These are phyloP conservation scores for Stylosanthes scabra DNA, from an alignment of 331 rosid genomes.

Conservation along the genomic window DNA sequence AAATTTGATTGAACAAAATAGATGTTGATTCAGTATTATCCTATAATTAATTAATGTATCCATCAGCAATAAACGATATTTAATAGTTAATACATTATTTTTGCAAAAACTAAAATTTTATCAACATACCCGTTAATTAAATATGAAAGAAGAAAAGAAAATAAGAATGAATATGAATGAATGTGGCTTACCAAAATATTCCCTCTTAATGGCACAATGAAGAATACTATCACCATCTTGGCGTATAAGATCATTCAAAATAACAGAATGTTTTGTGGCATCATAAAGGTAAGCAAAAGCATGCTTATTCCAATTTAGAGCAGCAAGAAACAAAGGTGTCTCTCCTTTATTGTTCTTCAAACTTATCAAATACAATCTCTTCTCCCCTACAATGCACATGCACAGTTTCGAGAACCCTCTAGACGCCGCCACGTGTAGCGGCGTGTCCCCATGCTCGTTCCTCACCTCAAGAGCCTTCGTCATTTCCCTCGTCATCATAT, in stretches of 20 bases:
- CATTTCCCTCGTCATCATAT: neutral
- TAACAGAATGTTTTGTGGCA: neutral
- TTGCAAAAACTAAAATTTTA: too few relatives aligned
- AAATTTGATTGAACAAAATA: too few relatives aligned
- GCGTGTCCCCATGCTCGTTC: constrained; percentile 48
- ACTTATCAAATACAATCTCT: constrained; percentile 25
- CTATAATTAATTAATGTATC: too few relatives aligned
- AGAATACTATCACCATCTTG: constrained; percentile 44
- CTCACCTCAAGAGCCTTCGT: neutral
- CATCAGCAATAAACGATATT: too few relatives aligned
- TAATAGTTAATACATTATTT: too few relatives aligned
- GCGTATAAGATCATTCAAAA: constrained; percentile 20
- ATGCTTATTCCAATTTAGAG: constrained; percentile 29
- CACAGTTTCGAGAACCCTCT: constrained; percentile 54
- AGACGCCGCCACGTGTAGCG: constrained; percentile 66
- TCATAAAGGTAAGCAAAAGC: constrained; percentile 35
- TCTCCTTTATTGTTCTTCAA: constrained; percentile 38
- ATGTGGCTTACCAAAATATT: constrained; percentile 37
- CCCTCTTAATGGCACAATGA: constrained; percentile 37
- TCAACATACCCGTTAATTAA: too few relatives aligned
- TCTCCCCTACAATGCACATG: constrained; percentile 12
- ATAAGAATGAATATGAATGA: neutral
- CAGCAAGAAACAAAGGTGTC: constrained; percentile 49
- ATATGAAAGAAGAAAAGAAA: too few relatives aligned
- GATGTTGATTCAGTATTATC: too few relatives aligned